A percentile compares a stretch with the other conserved stretches of the same genome.
Evolutionary conservation across 345 rosid genomes (phyloP).

Genomic region (Boechera stricta): DNA sequence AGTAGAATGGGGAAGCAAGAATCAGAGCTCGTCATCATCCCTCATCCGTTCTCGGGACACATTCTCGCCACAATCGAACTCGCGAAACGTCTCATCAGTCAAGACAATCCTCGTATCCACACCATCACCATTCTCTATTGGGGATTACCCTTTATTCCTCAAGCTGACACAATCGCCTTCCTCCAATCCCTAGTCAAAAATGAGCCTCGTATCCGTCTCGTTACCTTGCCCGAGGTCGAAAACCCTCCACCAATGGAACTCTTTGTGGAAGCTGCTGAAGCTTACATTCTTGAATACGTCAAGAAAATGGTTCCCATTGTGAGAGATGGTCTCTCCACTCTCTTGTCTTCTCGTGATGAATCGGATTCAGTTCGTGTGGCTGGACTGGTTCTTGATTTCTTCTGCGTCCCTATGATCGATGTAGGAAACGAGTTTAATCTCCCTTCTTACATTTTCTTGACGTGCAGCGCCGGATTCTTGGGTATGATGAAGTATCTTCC

Average conservation of each 20-base stretch:
- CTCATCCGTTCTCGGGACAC: conserved; percentile 48
- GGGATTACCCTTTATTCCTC: conserved; percentile 28
- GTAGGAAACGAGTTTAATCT: conserved; percentile 46
- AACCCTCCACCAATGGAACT: conserved; percentile 37
- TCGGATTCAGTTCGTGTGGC: conserved; percentile 42
- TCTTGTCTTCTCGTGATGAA: conserved; percentile 17
- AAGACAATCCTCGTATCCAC: conserved; percentile 30
- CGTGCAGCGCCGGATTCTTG: conserved; percentile 49
- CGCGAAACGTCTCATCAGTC: conserved; percentile 45
- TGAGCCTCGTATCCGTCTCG: conserved; percentile 26
- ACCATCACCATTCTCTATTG: conserved; percentile 36
- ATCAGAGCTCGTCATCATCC: conserved; percentile 31
- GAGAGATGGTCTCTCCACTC: conserved; percentile 2
- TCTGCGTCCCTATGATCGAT: conserved; percentile 52
- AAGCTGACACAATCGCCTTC: not conserved
- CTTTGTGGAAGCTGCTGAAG: conserved; percentile 14
- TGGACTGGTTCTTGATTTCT: conserved; percentile 54
- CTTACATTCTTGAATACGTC: conserved; percentile 31
- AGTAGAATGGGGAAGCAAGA: conserved; percentile 24
- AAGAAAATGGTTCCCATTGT: conserved; percentile 27
- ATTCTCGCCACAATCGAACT: conserved; percentile 51
- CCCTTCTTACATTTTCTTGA: conserved; percentile 56
- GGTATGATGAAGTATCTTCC: conserved; percentile 49
- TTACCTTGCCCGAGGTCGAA: conserved; percentile 14
- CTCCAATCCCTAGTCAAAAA: conserved; percentile 14